Conservation (phyloP, 169 alveolate genomes). For the Cryptosporidium canis region DNA sequence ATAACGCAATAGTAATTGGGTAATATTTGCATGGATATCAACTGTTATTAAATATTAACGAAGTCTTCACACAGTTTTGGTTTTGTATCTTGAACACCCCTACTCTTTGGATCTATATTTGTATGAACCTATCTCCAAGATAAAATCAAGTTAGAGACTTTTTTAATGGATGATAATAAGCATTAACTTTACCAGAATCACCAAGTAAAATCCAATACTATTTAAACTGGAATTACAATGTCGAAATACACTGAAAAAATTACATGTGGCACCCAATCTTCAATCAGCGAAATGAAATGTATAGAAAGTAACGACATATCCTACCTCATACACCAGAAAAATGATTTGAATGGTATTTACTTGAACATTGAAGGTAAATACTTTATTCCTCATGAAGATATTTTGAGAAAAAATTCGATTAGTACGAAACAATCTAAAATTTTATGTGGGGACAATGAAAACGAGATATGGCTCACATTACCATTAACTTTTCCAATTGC, state of each 20-base stretch:
- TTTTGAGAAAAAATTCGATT: neutral
- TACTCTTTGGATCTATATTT: neutral
- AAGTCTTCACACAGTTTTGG: neutral
- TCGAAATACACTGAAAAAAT: neutral
- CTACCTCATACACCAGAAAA: neutral
- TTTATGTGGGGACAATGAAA: neutral
- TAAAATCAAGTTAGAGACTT: neutral
- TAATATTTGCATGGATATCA: slow-evolving; percentile 41
- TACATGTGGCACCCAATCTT: neutral
- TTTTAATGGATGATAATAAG: neutral
- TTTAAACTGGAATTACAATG: neutral
- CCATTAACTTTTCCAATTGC: slow-evolving; percentile 63
- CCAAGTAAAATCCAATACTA: neutral
- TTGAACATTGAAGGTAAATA: neutral
- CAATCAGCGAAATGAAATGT: neutral
- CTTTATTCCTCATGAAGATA: neutral
- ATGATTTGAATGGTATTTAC: neutral
- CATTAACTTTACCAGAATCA: neutral
- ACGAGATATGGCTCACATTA: slow-evolving; percentile 45
- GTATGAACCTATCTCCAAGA: neutral
- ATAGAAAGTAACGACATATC: neutral
- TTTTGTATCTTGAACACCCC: neutral
- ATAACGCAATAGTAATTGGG: slow-evolving; percentile 15
- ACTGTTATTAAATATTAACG: neutral
- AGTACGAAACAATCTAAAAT: neutral